These are phyloP conservation scores for Globisporangium heterothallicum DNA, from an alignment of 352 stramenopile genomes.

Conservation along the genomic window DNA sequence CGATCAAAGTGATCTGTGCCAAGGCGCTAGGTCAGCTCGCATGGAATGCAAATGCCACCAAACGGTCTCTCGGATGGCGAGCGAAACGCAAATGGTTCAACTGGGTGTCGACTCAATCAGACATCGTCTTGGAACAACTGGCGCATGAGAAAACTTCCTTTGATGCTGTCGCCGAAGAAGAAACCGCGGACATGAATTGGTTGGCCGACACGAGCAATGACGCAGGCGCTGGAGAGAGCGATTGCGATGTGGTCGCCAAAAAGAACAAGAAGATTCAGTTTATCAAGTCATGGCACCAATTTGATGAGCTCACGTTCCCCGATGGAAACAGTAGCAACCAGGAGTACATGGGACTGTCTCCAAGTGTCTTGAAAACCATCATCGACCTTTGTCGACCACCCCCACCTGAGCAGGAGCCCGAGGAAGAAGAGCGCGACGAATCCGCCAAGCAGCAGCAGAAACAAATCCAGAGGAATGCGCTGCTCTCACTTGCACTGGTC, in stretches of 20 bases:
- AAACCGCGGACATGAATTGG: constrained; percentile 43
- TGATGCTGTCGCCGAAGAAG: constrained; percentile 41
- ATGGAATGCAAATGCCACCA: constrained; percentile 67
- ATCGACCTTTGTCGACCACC: constrained; percentile 32
- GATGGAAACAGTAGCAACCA: constrained; percentile 52
- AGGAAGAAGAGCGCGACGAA: constrained; percentile 3
- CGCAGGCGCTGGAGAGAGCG: constrained; percentile 32
- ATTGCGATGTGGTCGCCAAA: constrained; percentile 13
- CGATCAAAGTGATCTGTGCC: constrained; percentile 40
- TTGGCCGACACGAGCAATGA: constrained; percentile 34
- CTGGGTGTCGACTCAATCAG: constrained; percentile 40
- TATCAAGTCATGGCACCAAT: constrained; percentile 44
- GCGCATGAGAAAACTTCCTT: constrained; percentile 25
- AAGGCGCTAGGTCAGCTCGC: constrained; percentile 47
- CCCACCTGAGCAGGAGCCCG: no score
- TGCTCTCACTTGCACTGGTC: constrained; percentile 61
- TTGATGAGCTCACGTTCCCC: constrained; percentile 33
- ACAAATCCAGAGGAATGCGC: constrained; percentile 47
- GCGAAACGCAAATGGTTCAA: constrained; percentile 61
- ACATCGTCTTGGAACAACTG: constrained; percentile 27
- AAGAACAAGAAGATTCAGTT: constrained; percentile 50
- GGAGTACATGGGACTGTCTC: constrained; percentile 55
- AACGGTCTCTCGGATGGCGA: constrained; percentile 50
- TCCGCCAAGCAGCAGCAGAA: not conserved
- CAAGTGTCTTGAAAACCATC: constrained; percentile 43